phyloP scores from a whole-genome alignment of 2,329 filamentous ascomycete species.

The Metarhizium sp. region DNA sequence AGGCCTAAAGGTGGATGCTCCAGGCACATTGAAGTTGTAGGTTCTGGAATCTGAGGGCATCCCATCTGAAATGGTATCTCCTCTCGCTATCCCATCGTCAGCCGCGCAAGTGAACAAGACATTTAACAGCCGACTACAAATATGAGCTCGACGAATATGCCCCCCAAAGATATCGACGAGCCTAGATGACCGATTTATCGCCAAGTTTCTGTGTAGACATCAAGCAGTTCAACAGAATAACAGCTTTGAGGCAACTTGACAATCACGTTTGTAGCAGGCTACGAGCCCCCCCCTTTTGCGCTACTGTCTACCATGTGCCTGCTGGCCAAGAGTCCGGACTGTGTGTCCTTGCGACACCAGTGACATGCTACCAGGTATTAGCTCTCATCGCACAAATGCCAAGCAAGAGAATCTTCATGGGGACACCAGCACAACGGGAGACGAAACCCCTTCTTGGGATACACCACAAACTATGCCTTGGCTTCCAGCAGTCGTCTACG shows the following conservation, averaged over 20 bases:
- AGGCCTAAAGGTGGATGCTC: constrained; percentile 12
- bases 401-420: constrained; percentile 20
- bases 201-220: constrained; percentile 10
- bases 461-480: constrained; percentile 26
- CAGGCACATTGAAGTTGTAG: constrained; percentile 4
- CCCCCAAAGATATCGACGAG: background rate
- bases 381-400: constrained; percentile 4
- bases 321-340: constrained; percentile 21
- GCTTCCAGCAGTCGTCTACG: constrained; percentile 34
- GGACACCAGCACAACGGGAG: constrained; percentile 17
- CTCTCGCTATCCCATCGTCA: constrained; percentile 23
- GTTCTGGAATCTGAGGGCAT: constrained; percentile 12
- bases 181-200: background rate
- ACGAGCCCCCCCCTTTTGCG: constrained; percentile 30
- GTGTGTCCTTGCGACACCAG: background rate
- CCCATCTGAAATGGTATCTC: constrained; percentile 23
- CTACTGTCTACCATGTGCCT: constrained; percentile 27
- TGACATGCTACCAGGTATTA: background rate
- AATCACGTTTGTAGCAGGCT: constrained; percentile 29
- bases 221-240: constrained; percentile 20
- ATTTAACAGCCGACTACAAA: constrained; percentile 17
- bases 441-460: constrained; percentile 8
- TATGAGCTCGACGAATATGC: constrained; percentile 11
- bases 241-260: constrained; percentile 30
- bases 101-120: constrained; percentile 16